These are phyloP conservation scores for Chondrostereum purpureum DNA, from an alignment of 1,284 basidiomycete genomes.

Conservation along the genomic window DNA sequence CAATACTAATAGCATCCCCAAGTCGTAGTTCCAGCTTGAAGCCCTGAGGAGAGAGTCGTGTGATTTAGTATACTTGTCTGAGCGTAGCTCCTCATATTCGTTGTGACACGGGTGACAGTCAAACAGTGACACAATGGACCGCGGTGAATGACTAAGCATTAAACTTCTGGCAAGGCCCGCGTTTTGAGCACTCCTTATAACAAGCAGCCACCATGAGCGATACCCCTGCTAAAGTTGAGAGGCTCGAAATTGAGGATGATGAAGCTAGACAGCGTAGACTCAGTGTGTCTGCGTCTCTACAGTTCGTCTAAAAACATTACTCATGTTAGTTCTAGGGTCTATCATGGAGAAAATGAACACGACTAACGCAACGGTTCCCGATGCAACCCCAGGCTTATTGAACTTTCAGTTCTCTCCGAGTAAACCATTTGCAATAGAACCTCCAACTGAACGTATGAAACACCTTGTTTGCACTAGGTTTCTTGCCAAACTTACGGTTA, in stretches of 20 bases:
- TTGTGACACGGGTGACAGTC: too few species aligned
- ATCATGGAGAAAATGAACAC: slow-evolving; percentile 22
- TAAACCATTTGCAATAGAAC: slow-evolving; percentile 16
- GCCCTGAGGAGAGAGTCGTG: too few species aligned
- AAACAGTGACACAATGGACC: too few species aligned
- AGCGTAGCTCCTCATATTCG: too few species aligned
- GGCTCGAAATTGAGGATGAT: slow-evolving; percentile 30
- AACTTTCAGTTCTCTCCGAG: slow-evolving; percentile 16
- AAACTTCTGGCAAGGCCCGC: too few species aligned
- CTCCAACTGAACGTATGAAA: slow-evolving; percentile 26
- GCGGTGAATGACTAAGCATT: too few species aligned
- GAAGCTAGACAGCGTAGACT: slow-evolving; percentile 24
- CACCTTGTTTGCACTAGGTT: slow-evolving; percentile 2
- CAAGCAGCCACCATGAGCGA: background rate
- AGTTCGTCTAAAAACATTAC: slow-evolving; percentile 1
- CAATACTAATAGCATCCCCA: too few species aligned
- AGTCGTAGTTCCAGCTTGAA: too few species aligned
- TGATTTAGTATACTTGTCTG: too few species aligned
- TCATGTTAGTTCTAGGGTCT: slow-evolving; percentile 15
- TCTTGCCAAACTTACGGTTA: slow-evolving; percentile 3
- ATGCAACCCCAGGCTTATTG: slow-evolving; percentile 5
- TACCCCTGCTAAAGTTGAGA: slow-evolving; percentile 2
- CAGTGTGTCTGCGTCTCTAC: slow-evolving; percentile 16
- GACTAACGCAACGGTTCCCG: slow-evolving; percentile 7
- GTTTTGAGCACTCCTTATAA: too few species aligned